A percentile compares a stretch with the other conserved stretches of the same genome.
Evolutionary conservation across 192 early-diverging fungal genomes (phyloP).

Genomic region (Phycomyces nitens): DNA sequence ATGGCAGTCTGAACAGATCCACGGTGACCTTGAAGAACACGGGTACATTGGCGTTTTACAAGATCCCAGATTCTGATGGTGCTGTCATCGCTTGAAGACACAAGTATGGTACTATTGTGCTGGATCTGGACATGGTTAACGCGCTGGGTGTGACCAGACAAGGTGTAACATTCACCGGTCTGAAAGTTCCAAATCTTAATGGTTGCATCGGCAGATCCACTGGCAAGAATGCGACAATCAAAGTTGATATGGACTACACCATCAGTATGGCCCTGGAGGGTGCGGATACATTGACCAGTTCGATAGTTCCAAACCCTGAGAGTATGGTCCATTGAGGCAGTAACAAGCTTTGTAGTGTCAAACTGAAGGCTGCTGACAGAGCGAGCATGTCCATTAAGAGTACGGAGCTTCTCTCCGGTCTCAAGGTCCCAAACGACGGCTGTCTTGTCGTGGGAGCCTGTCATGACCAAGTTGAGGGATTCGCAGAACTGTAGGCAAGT

Average conservation of each 20-base stretch:
- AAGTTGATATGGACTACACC: conserved; percentile 83
- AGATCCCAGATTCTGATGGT: conserved; percentile 82
- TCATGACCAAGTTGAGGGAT: conserved; percentile 64
- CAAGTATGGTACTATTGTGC: conserved; percentile 52
- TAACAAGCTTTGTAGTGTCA: conserved; percentile 88
- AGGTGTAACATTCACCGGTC: conserved; percentile 55
- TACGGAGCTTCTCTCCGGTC: conserved; percentile 67
- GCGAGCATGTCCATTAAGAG: conserved; percentile 79
- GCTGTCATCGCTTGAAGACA: conserved; percentile 87
- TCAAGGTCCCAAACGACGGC: conserved; percentile 84
- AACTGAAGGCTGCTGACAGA: conserved; percentile 87
- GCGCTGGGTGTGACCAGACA: conserved; percentile 79
- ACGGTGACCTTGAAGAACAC: conserved; percentile 63
- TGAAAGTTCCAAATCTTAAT: conserved; percentile 84
- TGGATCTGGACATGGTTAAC: conserved; percentile 83
- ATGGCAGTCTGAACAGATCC: conserved; percentile 57
- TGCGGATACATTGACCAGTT: conserved; percentile 79
- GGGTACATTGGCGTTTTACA: conserved; percentile 54
- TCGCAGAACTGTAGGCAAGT: conserved; percentile 85
- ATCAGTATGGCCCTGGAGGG: conserved; percentile 63
- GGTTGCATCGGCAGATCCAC: conserved; percentile 75
- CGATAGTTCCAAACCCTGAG: conserved; percentile 89
- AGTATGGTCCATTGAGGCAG: conserved; percentile 86
- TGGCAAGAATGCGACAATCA: conserved; percentile 66
- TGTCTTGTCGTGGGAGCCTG: conserved; percentile 82